phyloP scores from a whole-genome alignment of 225 moss, liverwort and hornwort genomes.

The Bryoerythrophyllum caledonicum region DNA sequence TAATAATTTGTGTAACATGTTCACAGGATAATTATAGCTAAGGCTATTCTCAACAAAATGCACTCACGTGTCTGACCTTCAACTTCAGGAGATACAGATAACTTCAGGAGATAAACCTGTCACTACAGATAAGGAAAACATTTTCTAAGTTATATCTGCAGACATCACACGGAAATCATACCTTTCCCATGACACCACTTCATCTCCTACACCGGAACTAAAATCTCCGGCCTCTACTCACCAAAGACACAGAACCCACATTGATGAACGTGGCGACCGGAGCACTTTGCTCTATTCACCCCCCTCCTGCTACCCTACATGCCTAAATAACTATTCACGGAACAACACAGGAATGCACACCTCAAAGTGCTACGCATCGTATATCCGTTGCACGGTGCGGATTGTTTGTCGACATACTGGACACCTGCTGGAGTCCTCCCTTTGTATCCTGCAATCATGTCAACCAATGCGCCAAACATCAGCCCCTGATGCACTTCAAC shows the following conservation, averaged over 20 bases:
- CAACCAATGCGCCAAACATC: conserved; percentile 2
- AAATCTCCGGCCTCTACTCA: background rate
- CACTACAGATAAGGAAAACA: background rate
- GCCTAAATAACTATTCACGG: background rate
- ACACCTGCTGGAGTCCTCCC: conserved; percentile 55
- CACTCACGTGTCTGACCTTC: no score
- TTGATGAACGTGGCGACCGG: background rate
- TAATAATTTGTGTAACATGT: no score
- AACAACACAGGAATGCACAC: no score
- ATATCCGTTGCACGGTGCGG: conserved; percentile 66
- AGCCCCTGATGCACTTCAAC: background rate
- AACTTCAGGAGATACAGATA: no score
- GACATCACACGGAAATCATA: background rate
- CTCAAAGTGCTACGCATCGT: conserved; percentile 32
- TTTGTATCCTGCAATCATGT: conserved; percentile 62
- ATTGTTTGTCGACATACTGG: conserved; percentile 88
- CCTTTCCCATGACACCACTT: background rate
- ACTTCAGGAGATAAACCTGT: no score
- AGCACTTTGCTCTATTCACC: no score
- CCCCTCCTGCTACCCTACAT: no score
- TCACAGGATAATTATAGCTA: no score
- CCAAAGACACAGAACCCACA: background rate
- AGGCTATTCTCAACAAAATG: no score
- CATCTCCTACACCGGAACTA: background rate
- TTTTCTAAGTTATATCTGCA: background rate